Percentiles rank a stretch among this genome's conserved stretches.
These are phyloP conservation scores for Lentinula edodes DNA, from an alignment of 768 basidiomycete species.

Conservation along the genomic window DNA sequence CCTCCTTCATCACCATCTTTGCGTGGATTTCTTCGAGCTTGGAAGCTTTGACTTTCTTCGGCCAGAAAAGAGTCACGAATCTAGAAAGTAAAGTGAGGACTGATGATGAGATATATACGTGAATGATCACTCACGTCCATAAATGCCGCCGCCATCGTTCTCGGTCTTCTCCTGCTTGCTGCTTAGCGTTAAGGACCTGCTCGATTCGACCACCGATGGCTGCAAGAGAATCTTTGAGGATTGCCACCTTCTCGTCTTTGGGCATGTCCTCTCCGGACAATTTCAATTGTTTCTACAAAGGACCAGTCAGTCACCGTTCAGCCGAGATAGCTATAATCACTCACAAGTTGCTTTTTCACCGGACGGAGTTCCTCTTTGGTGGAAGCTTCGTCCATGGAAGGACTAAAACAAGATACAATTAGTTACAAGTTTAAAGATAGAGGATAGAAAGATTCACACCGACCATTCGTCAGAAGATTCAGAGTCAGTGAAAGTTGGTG, in stretches of 20 bases:
- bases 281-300: conserved; percentile 84
- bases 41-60: conserved; percentile 90
- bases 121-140: conserved; percentile 76
- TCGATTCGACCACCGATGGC: conserved; percentile 94
- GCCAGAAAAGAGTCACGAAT: conserved; percentile 96
- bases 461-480: conserved; percentile 91
- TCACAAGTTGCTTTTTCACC: conserved; percentile 91
- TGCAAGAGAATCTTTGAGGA: conserved; percentile 91
- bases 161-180: conserved; percentile 73
- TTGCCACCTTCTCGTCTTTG: conserved; percentile 92
- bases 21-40: conserved; percentile 95
- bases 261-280: conserved; percentile 89
- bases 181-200: conserved; percentile 67
- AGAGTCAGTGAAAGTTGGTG: conserved; percentile 94
- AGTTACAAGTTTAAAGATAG: neutral
- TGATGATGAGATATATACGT: neutral
- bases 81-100: conserved; percentile 29
- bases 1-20: conserved; percentile 91
- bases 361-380: conserved; percentile 96
- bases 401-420: conserved; percentile 38
- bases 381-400: conserved; percentile 89
- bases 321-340: conserved; percentile 18
- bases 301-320: neutral
- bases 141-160: conserved; percentile 89
- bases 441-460: conserved; percentile 21